A percentile compares a stretch with the other conserved stretches of the same genome.
These are phyloP conservation scores for Hygrocybe punicea DNA, from an alignment of 768 basidiomycete species.

Conservation along the genomic window DNA sequence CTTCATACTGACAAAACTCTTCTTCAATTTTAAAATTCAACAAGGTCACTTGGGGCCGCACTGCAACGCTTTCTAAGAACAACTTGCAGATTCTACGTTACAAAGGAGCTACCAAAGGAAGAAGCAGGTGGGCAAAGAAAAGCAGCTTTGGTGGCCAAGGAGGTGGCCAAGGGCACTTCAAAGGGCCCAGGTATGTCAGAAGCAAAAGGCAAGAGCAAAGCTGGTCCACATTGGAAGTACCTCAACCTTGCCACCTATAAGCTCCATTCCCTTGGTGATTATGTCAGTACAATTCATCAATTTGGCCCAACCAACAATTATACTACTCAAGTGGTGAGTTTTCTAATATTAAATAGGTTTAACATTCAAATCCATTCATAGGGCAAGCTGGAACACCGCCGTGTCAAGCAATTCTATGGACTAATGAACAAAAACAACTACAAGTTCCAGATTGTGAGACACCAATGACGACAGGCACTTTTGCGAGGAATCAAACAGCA, in stretches of 20 bases:
- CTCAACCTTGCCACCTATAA: constrained; percentile 38
- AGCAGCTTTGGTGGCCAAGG: constrained; percentile 9
- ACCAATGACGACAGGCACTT: constrained; percentile 8
- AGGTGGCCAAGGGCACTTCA: not conserved
- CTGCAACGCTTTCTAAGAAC: constrained; percentile 27
- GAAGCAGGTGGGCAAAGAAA: constrained; percentile 20
- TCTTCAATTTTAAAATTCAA: constrained; percentile 18
- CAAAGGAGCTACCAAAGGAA: constrained; percentile 39
- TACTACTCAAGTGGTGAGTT: constrained; percentile 40
- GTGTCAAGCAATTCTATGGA: constrained; percentile 33
- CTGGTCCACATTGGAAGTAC: constrained; percentile 10
- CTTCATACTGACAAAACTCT: constrained; percentile 38
- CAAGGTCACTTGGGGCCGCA: constrained; percentile 21
- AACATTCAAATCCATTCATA: constrained; percentile 9
- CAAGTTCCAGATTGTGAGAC: constrained; percentile 22
- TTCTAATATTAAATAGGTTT: not conserved
- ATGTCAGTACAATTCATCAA: constrained; percentile 24
- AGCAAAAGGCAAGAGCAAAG: not conserved
- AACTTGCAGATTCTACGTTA: constrained; percentile 26
- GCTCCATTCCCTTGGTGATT: constrained; percentile 39
- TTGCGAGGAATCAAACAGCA: constrained; percentile 1
- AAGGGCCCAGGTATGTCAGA: not conserved
- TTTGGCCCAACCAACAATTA: constrained; percentile 40
- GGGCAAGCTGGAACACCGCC: constrained; percentile 38
- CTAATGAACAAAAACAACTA: constrained; percentile 28